Evolutionary conservation across 768 basidiomycete species (phyloP).

Genomic region (Lactarius pseudohatsudake): DNA sequence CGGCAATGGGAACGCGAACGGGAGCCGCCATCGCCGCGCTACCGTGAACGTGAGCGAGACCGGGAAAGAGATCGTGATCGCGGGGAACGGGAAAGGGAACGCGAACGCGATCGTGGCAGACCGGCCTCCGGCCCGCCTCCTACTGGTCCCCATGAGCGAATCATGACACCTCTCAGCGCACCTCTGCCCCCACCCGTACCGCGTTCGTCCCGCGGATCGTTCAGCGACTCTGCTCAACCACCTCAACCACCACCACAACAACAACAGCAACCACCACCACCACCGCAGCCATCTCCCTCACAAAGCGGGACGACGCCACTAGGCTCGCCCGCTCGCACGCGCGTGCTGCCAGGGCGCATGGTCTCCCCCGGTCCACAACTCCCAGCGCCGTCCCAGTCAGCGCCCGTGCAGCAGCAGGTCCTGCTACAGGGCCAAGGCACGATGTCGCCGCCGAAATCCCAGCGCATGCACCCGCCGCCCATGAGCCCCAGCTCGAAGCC

Average conservation of each 20-base stretch:
- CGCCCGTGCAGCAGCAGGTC: not conserved
- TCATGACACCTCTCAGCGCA: slow-evolving; percentile 34
- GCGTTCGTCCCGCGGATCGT: slow-evolving; percentile 25
- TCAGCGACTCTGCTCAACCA: slow-evolving; percentile 15
- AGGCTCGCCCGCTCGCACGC: slow-evolving; percentile 20
- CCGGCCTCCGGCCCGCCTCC: slow-evolving; percentile 31
- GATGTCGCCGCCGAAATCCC: slow-evolving; percentile 21
- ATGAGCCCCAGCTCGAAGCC: slow-evolving; percentile 24
- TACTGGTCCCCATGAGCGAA: slow-evolving; percentile 34
- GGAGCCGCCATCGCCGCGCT: slow-evolving; percentile 25
- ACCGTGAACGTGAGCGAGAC: slow-evolving; percentile 20
- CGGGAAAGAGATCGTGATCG: slow-evolving; percentile 33
- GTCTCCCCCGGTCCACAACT: slow-evolving; percentile 4
- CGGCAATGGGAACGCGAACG: slow-evolving; percentile 29
- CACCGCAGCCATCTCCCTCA: not conserved
- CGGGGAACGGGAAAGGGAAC: slow-evolving; percentile 18
- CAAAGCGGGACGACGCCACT: slow-evolving; percentile 18
- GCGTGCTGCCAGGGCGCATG: slow-evolving; percentile 18
- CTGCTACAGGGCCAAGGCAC: slow-evolving; percentile 11
- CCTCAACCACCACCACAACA: slow-evolving; percentile 5
- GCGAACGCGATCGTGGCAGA: slow-evolving; percentile 23
- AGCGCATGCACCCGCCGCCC: slow-evolving; percentile 11
- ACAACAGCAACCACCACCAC: not conserved
- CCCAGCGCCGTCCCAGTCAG: not conserved
- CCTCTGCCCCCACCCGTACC: slow-evolving; percentile 10